Evolutionary conservation across 768 basidiomycete species (phyloP), one percentile per base, ranked within the genome.

Genomic region (Amanita polypyramis): DNA sequence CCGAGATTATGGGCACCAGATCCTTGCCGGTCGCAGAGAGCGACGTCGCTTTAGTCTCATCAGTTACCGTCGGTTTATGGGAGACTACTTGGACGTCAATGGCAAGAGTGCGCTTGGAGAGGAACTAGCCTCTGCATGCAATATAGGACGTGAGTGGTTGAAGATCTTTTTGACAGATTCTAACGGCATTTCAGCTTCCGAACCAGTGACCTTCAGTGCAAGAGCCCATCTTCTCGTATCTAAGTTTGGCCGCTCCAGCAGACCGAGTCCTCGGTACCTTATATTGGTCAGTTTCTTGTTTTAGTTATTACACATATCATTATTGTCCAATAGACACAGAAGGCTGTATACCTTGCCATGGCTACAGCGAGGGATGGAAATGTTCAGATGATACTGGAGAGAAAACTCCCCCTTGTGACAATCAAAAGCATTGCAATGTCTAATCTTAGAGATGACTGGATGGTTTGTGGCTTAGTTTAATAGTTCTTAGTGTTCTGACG

Each of bases 41-140:
- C 75, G 96, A 35, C 72, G 96, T 47, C 74, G 96, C 40, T 97
- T 88, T 66, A 93, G 90, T 76, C 68, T 98, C 51, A 74, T 98
- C 53, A 89, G 95, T 47, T 94, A 92, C 69, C 79, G 96, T 32
- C 80, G 92, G 51, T 99, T 94, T 64, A 78, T 85, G 77, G 96
- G 96, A 5, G 96, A 99, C 64, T 99, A 99, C 65, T 77, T 99
- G 17, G 86, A 91, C 58, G 66, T 97, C 30, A 94, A 90, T 47
- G 87, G 85, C 4, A 79, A 82, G 62, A 82, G 76, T 57, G 60
- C 89, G 0, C 66, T 93, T 3, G 93, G 92, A 2, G 75, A 80
- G 55, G 80, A 89, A 57, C 61, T 99, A 55, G 75, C 77, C 33
- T 66, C 68, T 15, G 81, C 78, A 23, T 91, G 87, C 58, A 77